Evolutionary conservation across 345 rosid species (phyloP).

Genomic region (Cardamine occulta): DNA sequence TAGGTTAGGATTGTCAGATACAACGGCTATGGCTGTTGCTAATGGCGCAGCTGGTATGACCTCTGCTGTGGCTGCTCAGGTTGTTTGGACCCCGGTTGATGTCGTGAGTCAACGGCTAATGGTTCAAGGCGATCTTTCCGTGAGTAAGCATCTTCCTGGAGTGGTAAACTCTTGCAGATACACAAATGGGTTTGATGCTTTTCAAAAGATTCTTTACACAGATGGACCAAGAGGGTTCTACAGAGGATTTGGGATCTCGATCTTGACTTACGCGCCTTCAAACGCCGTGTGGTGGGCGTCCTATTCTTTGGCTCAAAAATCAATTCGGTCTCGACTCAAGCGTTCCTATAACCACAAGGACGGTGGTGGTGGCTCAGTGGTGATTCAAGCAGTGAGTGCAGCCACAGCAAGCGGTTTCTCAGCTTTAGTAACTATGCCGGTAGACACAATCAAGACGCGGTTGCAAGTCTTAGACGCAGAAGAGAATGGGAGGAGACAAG

Average conservation of each 20-base stretch:
- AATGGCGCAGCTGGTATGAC: slow-evolving; percentile 87
- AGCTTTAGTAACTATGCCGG: slow-evolving; percentile 78
- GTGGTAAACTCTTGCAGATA: slow-evolving; percentile 50
- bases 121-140: slow-evolving; percentile 63
- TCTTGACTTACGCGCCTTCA: slow-evolving; percentile 86
- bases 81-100: slow-evolving; percentile 90
- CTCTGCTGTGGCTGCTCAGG: slow-evolving; percentile 90
- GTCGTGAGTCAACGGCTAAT: slow-evolving; percentile 93
- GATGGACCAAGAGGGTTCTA: slow-evolving; percentile 82
- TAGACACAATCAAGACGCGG: slow-evolving; percentile 86
- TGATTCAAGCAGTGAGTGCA: slow-evolving; percentile 75
- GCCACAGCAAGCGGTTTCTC: slow-evolving; percentile 84
- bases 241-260: slow-evolving; percentile 85
- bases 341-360: slow-evolving; percentile 41
- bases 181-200: slow-evolving; percentile 73
- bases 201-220: slow-evolving; percentile 59
- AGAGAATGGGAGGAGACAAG: slow-evolving; percentile 64
- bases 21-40: slow-evolving; percentile 64
- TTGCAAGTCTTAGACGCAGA: slow-evolving; percentile 80
- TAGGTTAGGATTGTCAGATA: slow-evolving; percentile 77
- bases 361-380: slow-evolving; percentile 48
- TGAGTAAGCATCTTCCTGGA: slow-evolving; percentile 44
- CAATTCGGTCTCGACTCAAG: slow-evolving; percentile 67
- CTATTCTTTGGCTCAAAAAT: slow-evolving; percentile 66
- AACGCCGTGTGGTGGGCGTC: slow-evolving; percentile 93